These are phyloP conservation scores for Yarrowia osloensis DNA, from an alignment of 805 yeast species.

Conservation along the genomic window DNA sequence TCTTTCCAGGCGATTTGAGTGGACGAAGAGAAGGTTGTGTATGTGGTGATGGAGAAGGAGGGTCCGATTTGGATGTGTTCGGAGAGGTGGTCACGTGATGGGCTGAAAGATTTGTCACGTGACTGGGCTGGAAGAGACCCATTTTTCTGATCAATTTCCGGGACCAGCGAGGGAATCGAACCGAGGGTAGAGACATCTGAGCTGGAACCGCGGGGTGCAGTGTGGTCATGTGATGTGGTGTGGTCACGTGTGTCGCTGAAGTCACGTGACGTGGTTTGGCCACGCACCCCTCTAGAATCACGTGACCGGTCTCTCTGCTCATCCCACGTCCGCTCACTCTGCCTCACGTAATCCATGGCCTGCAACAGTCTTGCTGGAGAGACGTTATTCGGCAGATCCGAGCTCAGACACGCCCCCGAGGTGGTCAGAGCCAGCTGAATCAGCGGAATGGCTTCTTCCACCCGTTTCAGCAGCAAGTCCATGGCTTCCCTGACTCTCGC, in stretches of 20 bases:
- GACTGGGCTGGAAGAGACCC: no score
- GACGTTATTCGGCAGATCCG: slow-evolving; percentile 52
- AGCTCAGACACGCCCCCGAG: slow-evolving; percentile 62
- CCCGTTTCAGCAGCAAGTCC: slow-evolving; percentile 50
- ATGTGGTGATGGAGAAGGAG: slow-evolving; percentile 56
- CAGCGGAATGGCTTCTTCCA: slow-evolving; percentile 70
- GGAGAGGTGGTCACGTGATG: no score
- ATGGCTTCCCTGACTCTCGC: slow-evolving; percentile 54
- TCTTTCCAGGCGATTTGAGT: slow-evolving; percentile 73
- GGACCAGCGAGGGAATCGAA: background rate
- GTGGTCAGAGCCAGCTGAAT: slow-evolving; percentile 66
- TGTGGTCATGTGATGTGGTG: no score
- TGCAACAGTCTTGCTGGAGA: slow-evolving; percentile 70
- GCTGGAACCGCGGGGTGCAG: no score
- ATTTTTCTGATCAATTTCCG: no score
- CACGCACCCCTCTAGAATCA: no score
- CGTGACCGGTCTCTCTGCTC: background rate
- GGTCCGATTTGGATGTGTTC: slow-evolving; percentile 63
- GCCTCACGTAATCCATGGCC: slow-evolving; percentile 52
- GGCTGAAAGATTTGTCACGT: background rate
- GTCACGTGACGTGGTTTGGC: no score
- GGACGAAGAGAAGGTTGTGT: slow-evolving; percentile 53
- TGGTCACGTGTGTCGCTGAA: no score
- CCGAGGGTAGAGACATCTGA: no score
- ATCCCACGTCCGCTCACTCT: background rate